Evolutionary conservation across 1,284 basidiomycete genomes (phyloP), one percentile per base, ranked within the genome.

Genomic region (Cystobasidiaceae sp.): DNA sequence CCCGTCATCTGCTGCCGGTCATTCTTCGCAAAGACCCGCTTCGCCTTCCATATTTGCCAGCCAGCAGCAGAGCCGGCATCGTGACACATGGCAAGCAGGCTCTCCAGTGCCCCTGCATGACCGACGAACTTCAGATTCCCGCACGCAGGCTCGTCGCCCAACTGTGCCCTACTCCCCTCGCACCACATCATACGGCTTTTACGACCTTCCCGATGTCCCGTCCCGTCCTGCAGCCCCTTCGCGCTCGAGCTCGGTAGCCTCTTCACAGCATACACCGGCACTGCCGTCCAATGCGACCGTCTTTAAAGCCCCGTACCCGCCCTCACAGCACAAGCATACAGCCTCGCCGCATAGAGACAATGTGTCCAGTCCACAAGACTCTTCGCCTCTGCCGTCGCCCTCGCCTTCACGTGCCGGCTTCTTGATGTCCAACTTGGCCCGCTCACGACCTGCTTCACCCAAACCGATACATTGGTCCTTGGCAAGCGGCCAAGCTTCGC

Each of bases 401-500:
- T 1, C 37, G 7, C 32, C 54, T 30, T n/a, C 39, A 15, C 32
- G 44, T 23, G 34, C 7, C 23, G 27, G 39, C 1, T 56, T 44
- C 37, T 56, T 43, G 39, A 7, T 28, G 21, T 64, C 61, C 2
- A 64, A 64, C 25, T 32, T 64, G 23, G 61, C 51, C 19, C 50
- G 61, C 30, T 64, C 61, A 3, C 37, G 61, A 23, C 61, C 61
- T 30, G 21, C 45, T 28, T 64, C 61, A 6, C 61, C 61, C 1
- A 64, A 64, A 34, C 41, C 51, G 21, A 64, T 56, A 5, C 27
- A 33, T n/a, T 41, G 32, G n/a, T 52, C 50, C 8, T 15, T 27
- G 30, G 17, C 21, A 19, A 23, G 25, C 15, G 15, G 6, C 4
- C 19, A 23, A 19, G 19, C 43, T 23, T 44, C 25, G 8, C 46